Evolutionary conservation across 768 basidiomycete species (phyloP), one percentile per base, ranked within the genome.

Genomic region (Amylocystis lapponica): DNA sequence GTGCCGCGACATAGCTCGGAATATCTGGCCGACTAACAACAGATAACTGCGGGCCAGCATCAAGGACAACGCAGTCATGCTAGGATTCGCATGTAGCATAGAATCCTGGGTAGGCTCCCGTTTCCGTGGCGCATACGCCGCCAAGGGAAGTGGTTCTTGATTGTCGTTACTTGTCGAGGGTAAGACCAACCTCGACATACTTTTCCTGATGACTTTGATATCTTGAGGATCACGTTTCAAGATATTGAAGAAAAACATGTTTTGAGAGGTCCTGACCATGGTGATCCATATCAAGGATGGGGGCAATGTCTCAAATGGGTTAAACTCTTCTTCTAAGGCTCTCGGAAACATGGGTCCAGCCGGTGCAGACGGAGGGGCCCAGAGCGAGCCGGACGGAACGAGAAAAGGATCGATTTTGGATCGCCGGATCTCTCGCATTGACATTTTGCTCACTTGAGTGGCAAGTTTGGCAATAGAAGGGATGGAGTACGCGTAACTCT

Each of bases 1-100:
- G 62, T 85, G 82, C 12, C 84, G 65, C 2, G 82, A 78, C 71
- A 88, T 77, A 1, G 77, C 80, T 16, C 79, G 73, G 55, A 90
- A 84, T 12, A 86, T 70, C 54, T 87, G 81, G 8, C 78, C 76
- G 14, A 83, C 67, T 16, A 87, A 66, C 4, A 86, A 68, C 21
- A 88, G 57, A 59, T 87, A 75, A 50, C 84, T 86, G 23, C 83
- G 71, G 0, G 83, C 75, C 14, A 88, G 63, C 42, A 77, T 69
- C 43, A 83, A 55, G 4, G 86, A 87, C 25, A 86, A 58, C 4
- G 68, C 65, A 14, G 59, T 57, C 5, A 75, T 43, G 14, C 49
- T 55, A 19, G 43, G 38, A 26, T 66, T 56, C 22, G 40, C 13
- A 32, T 30, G 35, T 31, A 23, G 30, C 26, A n/a, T 20, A 9